Conservation (phyloP, 352 stramenopile genomes). For the Globisporangium nunn region DNA sequence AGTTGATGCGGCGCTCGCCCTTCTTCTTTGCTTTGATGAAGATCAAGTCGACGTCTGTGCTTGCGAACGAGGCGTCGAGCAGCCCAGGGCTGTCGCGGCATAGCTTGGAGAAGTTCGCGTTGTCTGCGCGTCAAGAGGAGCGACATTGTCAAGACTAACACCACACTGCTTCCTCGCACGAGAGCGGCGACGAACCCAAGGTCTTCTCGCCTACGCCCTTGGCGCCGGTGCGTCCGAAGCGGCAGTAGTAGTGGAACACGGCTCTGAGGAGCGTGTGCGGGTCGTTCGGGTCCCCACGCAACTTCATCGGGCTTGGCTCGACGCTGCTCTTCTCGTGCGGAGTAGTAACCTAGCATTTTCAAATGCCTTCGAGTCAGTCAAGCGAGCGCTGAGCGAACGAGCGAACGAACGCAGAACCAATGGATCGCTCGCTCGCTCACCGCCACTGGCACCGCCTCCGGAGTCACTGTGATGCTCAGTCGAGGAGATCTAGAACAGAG, state of each 20-base stretch:
- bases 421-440: background rate
- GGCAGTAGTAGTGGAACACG: slow-evolving; percentile 85
- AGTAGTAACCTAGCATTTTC: slow-evolving; percentile 3
- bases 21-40: slow-evolving; percentile 87
- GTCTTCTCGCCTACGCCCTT: slow-evolving; percentile 62
- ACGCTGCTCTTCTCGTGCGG: slow-evolving; percentile 7
- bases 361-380: background rate
- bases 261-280: slow-evolving; percentile 72
- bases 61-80: slow-evolving; percentile 45
- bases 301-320: slow-evolving; percentile 21
- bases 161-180: too few species aligned
- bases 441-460: slow-evolving; percentile 7
- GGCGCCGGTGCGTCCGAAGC: slow-evolving; percentile 65
- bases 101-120: slow-evolving; percentile 83
- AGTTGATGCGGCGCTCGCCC: slow-evolving; percentile 75
- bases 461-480: slow-evolving; percentile 8
- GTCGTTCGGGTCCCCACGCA: slow-evolving; percentile 66
- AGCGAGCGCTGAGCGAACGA: background rate
- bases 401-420: background rate
- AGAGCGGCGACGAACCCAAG: slow-evolving; percentile 27
- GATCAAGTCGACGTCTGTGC: slow-evolving; percentile 82
- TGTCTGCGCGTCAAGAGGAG: slow-evolving; percentile 30
- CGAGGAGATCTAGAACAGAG: slow-evolving; percentile 10
- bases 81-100: slow-evolving; percentile 68
- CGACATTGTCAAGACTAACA: too few species aligned